Evolutionary conservation across 2,329 filamentous ascomycete genomes (phyloP).

Genomic region (Ophiognomonia clavigignenti-juglandacearum): DNA sequence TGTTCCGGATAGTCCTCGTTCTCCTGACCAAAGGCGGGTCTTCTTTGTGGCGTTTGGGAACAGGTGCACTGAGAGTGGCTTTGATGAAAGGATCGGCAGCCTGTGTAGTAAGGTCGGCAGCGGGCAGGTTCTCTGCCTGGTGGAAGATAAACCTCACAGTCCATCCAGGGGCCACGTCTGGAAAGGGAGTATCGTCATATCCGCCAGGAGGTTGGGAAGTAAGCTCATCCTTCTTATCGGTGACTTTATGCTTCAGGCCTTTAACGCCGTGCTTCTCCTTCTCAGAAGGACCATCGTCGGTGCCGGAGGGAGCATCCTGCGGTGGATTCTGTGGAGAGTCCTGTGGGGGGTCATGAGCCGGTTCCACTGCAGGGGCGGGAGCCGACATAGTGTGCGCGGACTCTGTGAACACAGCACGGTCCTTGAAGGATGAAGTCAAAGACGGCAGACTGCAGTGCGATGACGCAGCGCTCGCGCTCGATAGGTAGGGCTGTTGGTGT

Average conservation of each 20-base stretch:
- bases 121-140: conserved; percentile 72
- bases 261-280: conserved; percentile 11
- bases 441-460: no score
- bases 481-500: no score
- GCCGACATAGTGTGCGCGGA: no score
- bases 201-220: conserved; percentile 63
- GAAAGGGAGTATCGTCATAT: conserved; percentile 74
- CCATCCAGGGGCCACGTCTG: conserved; percentile 69
- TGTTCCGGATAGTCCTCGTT: conserved; percentile 69
- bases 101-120: conserved; percentile 70
- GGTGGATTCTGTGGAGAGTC: no score
- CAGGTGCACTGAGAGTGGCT: conserved; percentile 66
- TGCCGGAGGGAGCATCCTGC: background rate
- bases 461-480: no score
- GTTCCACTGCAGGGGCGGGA: no score
- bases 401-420: no score
- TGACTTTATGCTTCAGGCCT: conserved; percentile 28
- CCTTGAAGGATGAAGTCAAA: no score
- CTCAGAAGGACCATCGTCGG: background rate
- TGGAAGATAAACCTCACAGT: conserved; percentile 84
- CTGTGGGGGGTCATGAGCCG: no score
- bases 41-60: conserved; percentile 78
- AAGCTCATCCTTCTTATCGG: conserved; percentile 31
- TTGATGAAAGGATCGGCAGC: conserved; percentile 81
- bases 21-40: conserved; percentile 72